A percentile compares a stretch with the other conserved stretches of the same genome.
These are phyloP conservation scores for Phalaenopsis equestris DNA, from an alignment of 106 monocot genomes.

Conservation along the genomic window DNA sequence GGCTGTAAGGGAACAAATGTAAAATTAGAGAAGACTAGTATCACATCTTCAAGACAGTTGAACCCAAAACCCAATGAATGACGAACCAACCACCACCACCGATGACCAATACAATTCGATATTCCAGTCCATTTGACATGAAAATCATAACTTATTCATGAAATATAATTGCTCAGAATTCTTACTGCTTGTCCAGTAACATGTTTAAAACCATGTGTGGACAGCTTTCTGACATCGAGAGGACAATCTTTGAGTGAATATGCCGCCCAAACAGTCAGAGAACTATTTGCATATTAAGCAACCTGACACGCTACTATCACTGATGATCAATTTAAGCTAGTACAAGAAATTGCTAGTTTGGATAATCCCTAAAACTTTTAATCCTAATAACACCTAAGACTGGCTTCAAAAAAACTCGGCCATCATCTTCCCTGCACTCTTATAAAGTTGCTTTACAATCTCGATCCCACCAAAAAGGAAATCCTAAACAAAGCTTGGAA, in stretches of 20 bases:
- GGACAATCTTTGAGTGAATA: neutral
- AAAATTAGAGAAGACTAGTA: constrained; percentile 1
- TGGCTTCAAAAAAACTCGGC: neutral
- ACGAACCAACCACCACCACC: constrained; percentile 5
- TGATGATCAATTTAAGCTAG: neutral
- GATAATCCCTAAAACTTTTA: neutral
- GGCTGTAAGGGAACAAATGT: constrained; percentile 78
- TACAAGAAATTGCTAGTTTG: neutral
- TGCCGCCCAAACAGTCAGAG: neutral
- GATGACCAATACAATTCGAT: neutral
- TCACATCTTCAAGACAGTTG: constrained; percentile 22
- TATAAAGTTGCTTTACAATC: neutral
- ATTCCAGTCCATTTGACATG: neutral
- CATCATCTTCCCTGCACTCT: neutral
- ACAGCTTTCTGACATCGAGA: neutral
- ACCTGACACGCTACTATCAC: neutral
- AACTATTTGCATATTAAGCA: neutral
- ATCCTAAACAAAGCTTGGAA: neutral
- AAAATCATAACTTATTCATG: neutral
- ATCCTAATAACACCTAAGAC: neutral
- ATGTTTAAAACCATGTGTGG: neutral
- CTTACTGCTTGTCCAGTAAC: neutral
- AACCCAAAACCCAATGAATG: constrained; percentile 39
- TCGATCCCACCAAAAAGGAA: neutral
- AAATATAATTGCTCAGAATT: neutral